These are phyloP conservation scores for Lactuca saligna DNA, from an alignment of 129 eudicot species.

Conservation along the genomic window DNA sequence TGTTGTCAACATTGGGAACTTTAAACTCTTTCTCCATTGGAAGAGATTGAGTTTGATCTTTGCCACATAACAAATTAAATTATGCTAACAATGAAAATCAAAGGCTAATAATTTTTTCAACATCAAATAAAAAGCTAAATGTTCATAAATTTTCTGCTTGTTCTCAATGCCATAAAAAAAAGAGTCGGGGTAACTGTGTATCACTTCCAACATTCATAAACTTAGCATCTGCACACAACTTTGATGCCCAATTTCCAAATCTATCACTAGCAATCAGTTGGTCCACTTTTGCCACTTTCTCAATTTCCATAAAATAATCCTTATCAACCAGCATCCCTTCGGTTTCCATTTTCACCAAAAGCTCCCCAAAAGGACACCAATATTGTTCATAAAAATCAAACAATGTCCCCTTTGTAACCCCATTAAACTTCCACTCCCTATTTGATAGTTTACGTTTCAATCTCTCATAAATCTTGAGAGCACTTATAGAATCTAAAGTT, in stretches of 20 bases:
- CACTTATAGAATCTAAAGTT: constrained; percentile 81
- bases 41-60: constrained; percentile 51
- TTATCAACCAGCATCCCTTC: constrained; percentile 93
- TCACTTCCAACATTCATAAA: constrained; percentile 96
- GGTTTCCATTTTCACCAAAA: constrained; percentile 91
- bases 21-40: constrained; percentile 60
- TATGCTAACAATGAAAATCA: neutral
- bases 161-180: constrained; percentile 79
- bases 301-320: constrained; percentile 72
- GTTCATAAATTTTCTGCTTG: constrained; percentile 42
- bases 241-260: constrained; percentile 91
- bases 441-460: constrained; percentile 53
- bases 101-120: no score
- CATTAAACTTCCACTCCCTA: constrained; percentile 59
- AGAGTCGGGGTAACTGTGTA: constrained; percentile 74
- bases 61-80: constrained; percentile 38
- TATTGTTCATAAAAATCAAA: constrained; percentile 64
- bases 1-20: constrained; percentile 71
- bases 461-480: constrained; percentile 82
- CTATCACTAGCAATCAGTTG: constrained; percentile 77
- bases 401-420: constrained; percentile 60
- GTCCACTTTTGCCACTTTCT: constrained; percentile 78
- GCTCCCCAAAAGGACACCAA: constrained; percentile 97
- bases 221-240: constrained; percentile 71
- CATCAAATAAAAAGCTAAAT: neutral